Evolutionary conservation across 1,139 yeast genomes (phyloP), one percentile per base, ranked within the genome.

Genomic region (Yamadazyma songkhlaensis): DNA sequence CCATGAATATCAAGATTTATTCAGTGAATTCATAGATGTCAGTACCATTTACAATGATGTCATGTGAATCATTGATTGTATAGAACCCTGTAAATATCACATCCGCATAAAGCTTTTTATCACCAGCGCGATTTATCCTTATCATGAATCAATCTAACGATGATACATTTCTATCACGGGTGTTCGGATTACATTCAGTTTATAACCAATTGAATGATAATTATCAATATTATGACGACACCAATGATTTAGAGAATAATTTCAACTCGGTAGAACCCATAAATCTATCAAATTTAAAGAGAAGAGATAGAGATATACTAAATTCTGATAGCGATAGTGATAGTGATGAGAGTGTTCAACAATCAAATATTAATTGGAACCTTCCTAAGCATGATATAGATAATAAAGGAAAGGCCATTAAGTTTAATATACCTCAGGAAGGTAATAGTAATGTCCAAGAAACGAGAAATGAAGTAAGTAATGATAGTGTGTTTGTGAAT

Each of bases 141-240:
- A 31, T 14, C 34, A 39, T 39, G 43, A 34, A 30, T 20, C 41
- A 37, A 25, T 27, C 41, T 7, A 30, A 41, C 12, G 46, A 44
- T 35, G 79, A 75, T 47, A 77, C 82, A 8, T 77, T 77, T 47
- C 63, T 77, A 41, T 75, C 81, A 13, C 60, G 82, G 30, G 79
- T 77, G 29, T 75, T 77, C 51, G 81, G 81, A 2, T 58, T 74
- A 37, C 74, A 74, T 46, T 74, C 81, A 9, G 64, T 72, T 21
- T 72, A 61, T 54, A 66, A 61, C 51, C 77, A 59, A 50, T 59
- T 61, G 25, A 60, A 63, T 31, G 69, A 66, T 26, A 65, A 63
- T 43, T 62, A 65, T 47, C 69, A 59, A 29, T 72, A 63, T 44
- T 70, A 69, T 29, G 69, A 65, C 29, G 54, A 52, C 34, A 62